A percentile compares a stretch with the other conserved stretches of the same genome.
phyloP scores from a whole-genome alignment of 1,139 yeast species.

The Suhomyces choctaworum region DNA sequence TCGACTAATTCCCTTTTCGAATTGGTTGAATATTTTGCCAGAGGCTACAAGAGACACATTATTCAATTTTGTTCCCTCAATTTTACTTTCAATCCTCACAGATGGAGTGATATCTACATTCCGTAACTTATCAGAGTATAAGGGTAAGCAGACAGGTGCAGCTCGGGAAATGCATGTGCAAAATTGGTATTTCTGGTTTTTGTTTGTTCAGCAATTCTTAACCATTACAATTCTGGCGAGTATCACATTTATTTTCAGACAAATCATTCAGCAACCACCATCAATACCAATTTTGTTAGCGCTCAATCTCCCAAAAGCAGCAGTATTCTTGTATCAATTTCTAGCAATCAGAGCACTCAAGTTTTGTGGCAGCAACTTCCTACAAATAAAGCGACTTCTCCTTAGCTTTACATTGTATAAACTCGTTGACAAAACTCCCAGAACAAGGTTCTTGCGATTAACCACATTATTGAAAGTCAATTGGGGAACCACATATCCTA shows the following conservation, averaged over 20 bases:
- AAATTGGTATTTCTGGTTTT: conserved; percentile 65
- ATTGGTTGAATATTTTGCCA: conserved; percentile 56
- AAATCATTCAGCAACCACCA: conserved; percentile 67
- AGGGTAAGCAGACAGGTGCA: conserved; percentile 56
- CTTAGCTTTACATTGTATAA: conserved; percentile 38
- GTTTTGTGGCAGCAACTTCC: conserved; percentile 65
- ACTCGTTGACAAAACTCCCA: conserved; percentile 55
- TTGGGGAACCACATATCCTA: conserved; percentile 82
- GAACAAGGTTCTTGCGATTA: conserved; percentile 51
- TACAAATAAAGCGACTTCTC: conserved; percentile 53
- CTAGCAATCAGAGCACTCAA: conserved; percentile 71
- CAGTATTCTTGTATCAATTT: conserved; percentile 78
- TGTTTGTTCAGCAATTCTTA: conserved; percentile 77
- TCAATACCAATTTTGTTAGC: conserved; percentile 73
- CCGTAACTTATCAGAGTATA: conserved; percentile 47
- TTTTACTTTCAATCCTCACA: conserved; percentile 57
- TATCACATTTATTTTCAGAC: conserved; percentile 63
- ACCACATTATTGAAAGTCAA: conserved; percentile 45
- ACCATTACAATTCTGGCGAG: conserved; percentile 88
- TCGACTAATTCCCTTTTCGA: conserved; percentile 52
- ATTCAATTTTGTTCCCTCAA: conserved; percentile 60
- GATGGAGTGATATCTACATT: conserved; percentile 55
- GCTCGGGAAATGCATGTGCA: conserved; percentile 62
- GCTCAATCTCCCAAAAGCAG: conserved; percentile 73
- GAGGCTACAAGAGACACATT: conserved; percentile 50